Evolutionary conservation across 345 rosid genomes (phyloP), one percentile per base, ranked within the genome.

Genomic region (Psidium guajava): DNA sequence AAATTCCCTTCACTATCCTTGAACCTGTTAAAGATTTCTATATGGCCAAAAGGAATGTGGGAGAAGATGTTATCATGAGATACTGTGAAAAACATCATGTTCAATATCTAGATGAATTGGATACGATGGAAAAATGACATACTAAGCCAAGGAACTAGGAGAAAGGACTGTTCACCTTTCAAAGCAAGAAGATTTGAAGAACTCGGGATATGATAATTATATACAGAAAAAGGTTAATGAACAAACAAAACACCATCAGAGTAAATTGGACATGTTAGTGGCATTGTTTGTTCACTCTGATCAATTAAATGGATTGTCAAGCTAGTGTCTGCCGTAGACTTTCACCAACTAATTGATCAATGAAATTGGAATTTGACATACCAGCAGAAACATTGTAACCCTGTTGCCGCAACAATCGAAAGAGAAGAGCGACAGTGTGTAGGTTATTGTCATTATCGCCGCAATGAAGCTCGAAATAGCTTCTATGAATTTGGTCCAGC

Each of bases 361-460:
- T 4, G 12, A 18, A 25, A 11, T 32, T 36, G 32, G 22, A 52
- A 80, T 10, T 5, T 13, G 51, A 50, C 83, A 57, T 85, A 91
- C 89, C 89, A 25, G 75, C 50, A 8, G 86, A 61, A 82, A 80
- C 52, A 32, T 27, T 21, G 6, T 83, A 54, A 28, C 88, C 91
- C 15, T 85, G 85, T 9, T 89, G 89, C n/a, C 91, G 81, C 11
- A 89, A 86, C 20, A 89, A 80, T 14, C 91, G 84, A 53, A 89
- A 91, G 18, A 47, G 83, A 51, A 88, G 88, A 13, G 91, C 81
- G 11, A 82, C 59, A 0, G 25, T 52, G 50, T 81, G 36, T 0
- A 89, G 90, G 36, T 86, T 85, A 24, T 28, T 20, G 5, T 61
- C 57, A 2, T 84, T 27, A 32, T 81, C 54, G 5, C 21, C 20